Evolutionary conservation across 225 moss, liverwort and hornwort genomes (phyloP), one percentile per base, ranked within the genome.

Genomic region (Thuidium tamariscinum): DNA sequence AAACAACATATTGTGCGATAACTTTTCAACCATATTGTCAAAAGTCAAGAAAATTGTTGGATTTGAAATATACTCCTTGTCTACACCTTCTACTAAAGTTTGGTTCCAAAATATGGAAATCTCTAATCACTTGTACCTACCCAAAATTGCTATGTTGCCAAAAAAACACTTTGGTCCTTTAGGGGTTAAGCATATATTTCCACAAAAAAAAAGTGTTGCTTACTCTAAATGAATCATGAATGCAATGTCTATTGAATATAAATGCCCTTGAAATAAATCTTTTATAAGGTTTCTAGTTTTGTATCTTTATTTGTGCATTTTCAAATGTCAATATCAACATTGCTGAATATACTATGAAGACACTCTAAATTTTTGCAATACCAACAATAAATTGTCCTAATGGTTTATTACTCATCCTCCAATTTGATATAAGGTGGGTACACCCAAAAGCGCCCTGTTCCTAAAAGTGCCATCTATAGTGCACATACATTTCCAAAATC

Each of bases 351-450:
- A 21, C 2, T 36, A 10, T 65, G 2, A 34, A n/a, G n/a, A n/a
- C n/a, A n/a, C n/a, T n/a, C n/a, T n/a, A n/a, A n/a, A 66, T 67
- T 67, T 7, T 67, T 0, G 0, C 23, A 68, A 22, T 23, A 13
- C 2, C 5, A 42, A 16, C 2, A 2, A 1, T 70, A 1, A 3
- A 42, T 42, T 16, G 5, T 42, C 27, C 8, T 41, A 14, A 15
- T 60, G 13, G 13, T 69, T 1, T 42, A 26, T 41, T 9, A 14
- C 2, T 42, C 26, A 42, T 70, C 26, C 1, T 42, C 15, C 8
- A 25, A 25, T 69, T 42, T 26, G 1, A 0, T 42, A 15, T 2
- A 0, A n/a, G n/a, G n/a, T n/a, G n/a, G n/a, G n/a, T n/a, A n/a
- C n/a, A n/a, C n/a, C n/a, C n/a, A n/a, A n/a, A n/a, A n/a, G n/a